Evolutionary conservation across 768 basidiomycete species (phyloP), one percentile per base, ranked within the genome.

Genomic region (Dictyophora rubrovolvata): DNA sequence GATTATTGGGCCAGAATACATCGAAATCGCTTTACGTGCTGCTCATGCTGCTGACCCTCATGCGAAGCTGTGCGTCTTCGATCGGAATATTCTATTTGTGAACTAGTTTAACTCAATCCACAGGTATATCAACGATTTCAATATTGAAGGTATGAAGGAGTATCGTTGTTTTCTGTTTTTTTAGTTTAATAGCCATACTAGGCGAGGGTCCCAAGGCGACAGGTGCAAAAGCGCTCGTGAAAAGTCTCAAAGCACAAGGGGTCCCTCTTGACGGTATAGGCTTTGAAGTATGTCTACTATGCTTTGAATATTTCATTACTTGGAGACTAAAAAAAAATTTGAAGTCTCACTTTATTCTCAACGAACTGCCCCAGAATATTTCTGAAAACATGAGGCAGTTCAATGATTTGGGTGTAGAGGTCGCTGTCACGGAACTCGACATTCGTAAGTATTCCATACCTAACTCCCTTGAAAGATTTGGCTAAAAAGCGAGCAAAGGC

Each of bases 341-440:
- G 12, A 42, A 42, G 42, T 42, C 42, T 42, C 84, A 85, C 67
- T 72, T 84, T 62, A 79, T 82, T 63, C 77, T 84, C 21, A 83
- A 82, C 21, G 64, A 77, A 62, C 73, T 85, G n/a, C 79, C 81
- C 1, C 68, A 74, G 1, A 42, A 42, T 42, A 66, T 86, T 52
- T 71, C 77, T 55, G 67, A 73, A 1, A 79, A 79, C 60, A 70
- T 84, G 59, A 65, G 77, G 60, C 72, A 76, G 54, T 79, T 86
- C 65, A 75, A 78, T 16, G 76, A 75, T 9, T 77, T 85, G 23
- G 83, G 85, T 5, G 70, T 86, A 46, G 84, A 85, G 62, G 79
- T 85, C 23, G 84, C 83, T 11, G 77, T 85, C 63, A 86, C 84
- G 2, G 84, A 85, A 65, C 75, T 86, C 52, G 84, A 86, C 65